Evolutionary conservation across 2,329 filamentous ascomycete genomes (phyloP), one percentile per base, ranked within the genome.

Genomic region (Ilyonectria mors-panacis): DNA sequence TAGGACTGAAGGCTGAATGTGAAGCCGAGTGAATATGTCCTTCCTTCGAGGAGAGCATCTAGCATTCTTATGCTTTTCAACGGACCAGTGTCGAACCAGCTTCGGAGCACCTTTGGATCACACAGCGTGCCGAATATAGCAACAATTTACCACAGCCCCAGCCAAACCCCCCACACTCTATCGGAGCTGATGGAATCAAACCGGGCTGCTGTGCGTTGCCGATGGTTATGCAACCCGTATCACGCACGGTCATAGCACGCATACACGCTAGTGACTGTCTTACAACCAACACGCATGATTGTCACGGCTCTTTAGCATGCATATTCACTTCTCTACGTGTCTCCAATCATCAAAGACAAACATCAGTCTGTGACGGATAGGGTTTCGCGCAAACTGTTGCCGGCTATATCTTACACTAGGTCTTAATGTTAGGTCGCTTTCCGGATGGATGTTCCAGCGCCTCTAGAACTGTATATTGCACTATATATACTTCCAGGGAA

Each of bases 61-160:
- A 8, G 9, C 10, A 55, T 55, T 12, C 51, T 55, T 55, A 55
- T 55, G 13, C 51, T 42, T 55, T 55, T 55, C 33, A 39, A 55
- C 10, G 21, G 21, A 23, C 21, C 21, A 23, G 21, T 23, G 21
- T 23, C 21, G 21, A 39, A 30, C 33, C 23, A 39, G 51, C 33
- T 39, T 55, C 3, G 19, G 33, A 55, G 6, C 19, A 55, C 7
- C 51, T 13, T 55, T 39, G 5, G 33, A 55, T 13, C 19, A 12
- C 12, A 28, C 6, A 48, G 12, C 13, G 13, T 28, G 13, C 45
- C 13, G 13, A 48, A 28, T 4, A 15, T 19, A 48, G 45, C 13
- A 48, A 28, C 6, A n/a, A 6, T 48, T 26, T 48, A 48, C 26
- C 13, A 48, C 13, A 28, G 13, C 45, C 45, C 45, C 13, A 8